phyloP scores from a whole-genome alignment of 202 grass and related monocot genomes.

The Cymbopogon flexuosus region DNA sequence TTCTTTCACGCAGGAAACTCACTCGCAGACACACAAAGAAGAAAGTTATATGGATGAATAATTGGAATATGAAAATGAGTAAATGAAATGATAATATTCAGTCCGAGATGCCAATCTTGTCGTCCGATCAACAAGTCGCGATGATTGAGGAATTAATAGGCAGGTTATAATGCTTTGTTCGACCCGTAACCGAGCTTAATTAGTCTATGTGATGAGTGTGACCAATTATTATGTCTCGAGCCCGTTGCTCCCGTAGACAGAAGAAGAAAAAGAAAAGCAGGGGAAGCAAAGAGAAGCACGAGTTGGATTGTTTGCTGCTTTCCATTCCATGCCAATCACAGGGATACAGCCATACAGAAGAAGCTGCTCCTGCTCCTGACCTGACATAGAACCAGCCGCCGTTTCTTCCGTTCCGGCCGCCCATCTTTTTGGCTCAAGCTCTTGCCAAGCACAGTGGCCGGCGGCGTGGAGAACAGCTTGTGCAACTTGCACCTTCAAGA shows the following conservation, averaged over 20 bases:
- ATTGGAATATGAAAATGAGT: background rate
- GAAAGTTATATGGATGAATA: background rate
- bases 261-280: background rate
- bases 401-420: conserved; percentile 34
- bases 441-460: background rate
- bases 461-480: background rate
- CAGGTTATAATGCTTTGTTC: background rate
- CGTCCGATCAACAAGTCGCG: background rate
- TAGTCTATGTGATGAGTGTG: background rate
- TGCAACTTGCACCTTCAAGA: background rate
- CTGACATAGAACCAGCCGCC: conserved; percentile 26
- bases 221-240: conserved; percentile 31
- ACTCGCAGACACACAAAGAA: background rate
- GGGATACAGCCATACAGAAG: conserved; percentile 17
- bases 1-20: background rate
- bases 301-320: conserved; percentile 11
- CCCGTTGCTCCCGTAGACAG: conserved; percentile 9
- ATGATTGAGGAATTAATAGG: conserved; percentile 28
- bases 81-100: conserved; percentile 15
- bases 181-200: conserved; percentile 11
- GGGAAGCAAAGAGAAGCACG: background rate
- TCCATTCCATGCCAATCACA: background rate
- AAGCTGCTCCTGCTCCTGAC: background rate
- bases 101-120: conserved; percentile 21
- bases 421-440: conserved; percentile 25